Base-by-base conservation (phyloP, 768 basidiomycete genomes). In the Pulveroboletus sp. region DNA sequence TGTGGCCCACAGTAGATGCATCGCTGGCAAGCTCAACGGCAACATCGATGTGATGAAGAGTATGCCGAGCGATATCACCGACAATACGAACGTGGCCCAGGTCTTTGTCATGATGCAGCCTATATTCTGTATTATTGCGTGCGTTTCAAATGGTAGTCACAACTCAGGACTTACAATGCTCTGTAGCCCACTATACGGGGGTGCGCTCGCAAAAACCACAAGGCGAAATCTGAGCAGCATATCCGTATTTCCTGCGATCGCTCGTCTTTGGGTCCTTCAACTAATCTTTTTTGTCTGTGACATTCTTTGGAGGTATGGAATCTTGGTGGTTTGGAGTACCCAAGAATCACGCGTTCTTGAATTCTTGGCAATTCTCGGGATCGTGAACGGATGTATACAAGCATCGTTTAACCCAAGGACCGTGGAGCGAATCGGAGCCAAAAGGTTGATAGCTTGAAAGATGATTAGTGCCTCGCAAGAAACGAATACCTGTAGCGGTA, bases 21-120 rank as follows among this genome's bases (percentile, higher is more conserved):
- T 72, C 5, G 57, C 68, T 17, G 73, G 71, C 8, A 9, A 61
- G 17, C 52, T 75, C 12, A 73, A 73, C 45, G 74, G 73, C 3
- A 73, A 75, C 29, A 4, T 64, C 5, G 69, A 79, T 6, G 84
- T 87, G 25, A 81, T 87, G 75, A 89, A 87, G 58, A 84, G 80
- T 49, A 76, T 80, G 46, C 75, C 87, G 65, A 84, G 76, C 0
- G 84, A 86, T 51, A 64, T 86, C 25, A 82, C 81, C 75, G 29
- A 71, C 34, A 53, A 50, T 23, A 62, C 55, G 33, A 68, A 61
- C 44, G 64, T 65, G 61, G 70, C 74, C 6, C 65, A 63, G n/a
- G 73, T 57, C 7, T 69, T 71, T 50, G 55, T 65, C 5, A 37
- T 65, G n/a, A 17, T 36, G 9, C 48, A 48, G 16, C 24, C 38